These are phyloP conservation scores for Backusella liffmaniae DNA, from an alignment of 192 early-diverging fungal species.

Conservation along the genomic window DNA sequence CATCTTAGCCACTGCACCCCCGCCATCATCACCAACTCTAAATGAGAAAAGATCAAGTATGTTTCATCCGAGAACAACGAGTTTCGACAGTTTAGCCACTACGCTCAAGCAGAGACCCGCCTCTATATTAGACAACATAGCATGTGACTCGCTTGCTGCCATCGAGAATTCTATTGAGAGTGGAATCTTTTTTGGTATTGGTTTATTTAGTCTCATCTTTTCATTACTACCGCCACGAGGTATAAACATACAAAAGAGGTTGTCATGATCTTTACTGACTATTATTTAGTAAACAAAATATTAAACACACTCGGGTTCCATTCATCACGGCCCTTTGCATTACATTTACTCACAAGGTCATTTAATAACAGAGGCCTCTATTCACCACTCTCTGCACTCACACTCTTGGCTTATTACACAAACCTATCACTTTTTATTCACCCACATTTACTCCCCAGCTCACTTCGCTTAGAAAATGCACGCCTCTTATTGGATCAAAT, in stretches of 20 bases:
- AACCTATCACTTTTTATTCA: constrained; percentile 33
- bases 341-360: constrained; percentile 27
- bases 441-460: constrained; percentile 23
- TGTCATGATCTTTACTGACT: not conserved
- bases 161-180: constrained; percentile 18
- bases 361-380: constrained; percentile 22
- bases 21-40: not conserved
- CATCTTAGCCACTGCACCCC: constrained; percentile 6
- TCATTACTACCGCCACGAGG: constrained; percentile 36
- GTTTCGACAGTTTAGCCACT: not conserved
- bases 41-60: constrained; percentile 9
- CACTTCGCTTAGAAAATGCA: constrained; percentile 19
- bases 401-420: constrained; percentile 32
- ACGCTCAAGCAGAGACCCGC: not conserved
- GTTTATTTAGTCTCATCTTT: constrained; percentile 35
- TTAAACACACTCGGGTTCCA: constrained; percentile 33
- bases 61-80: constrained; percentile 6
- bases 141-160: not conserved
- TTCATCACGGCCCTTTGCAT: constrained; percentile 32
- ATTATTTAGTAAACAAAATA: constrained; percentile 23
- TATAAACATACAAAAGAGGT: not conserved
- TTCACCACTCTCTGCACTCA: constrained; percentile 22
- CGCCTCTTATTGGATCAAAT: constrained; percentile 23
- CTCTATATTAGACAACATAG: constrained; percentile 1
- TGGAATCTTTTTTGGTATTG: constrained; percentile 35